These are phyloP conservation scores for Plasmodium sp. DNA, from an alignment of 169 alveolate genomes.

Conservation along the genomic window DNA sequence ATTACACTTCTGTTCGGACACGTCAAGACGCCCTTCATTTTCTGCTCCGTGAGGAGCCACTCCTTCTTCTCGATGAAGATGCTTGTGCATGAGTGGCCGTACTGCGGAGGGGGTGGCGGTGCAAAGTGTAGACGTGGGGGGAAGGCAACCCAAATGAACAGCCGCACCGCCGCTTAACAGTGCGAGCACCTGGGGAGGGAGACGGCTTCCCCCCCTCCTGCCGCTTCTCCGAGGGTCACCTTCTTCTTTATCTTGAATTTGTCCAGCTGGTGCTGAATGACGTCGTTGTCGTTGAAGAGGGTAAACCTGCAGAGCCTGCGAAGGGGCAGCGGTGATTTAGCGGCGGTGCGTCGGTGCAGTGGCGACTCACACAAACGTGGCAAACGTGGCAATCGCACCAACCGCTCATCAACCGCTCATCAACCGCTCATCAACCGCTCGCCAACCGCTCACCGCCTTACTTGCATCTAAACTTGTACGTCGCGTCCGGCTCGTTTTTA, in stretches of 20 bases:
- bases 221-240: background rate
- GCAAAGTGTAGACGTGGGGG: background rate
- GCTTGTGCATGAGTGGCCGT: conserved; percentile 51
- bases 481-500: conserved; percentile 2
- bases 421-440: background rate
- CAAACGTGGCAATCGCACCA: background rate
- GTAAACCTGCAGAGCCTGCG: conserved; percentile 26
- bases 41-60: conserved; percentile 42
- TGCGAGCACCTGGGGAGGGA: background rate
- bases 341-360: background rate
- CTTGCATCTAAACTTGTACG: conserved; percentile 54
- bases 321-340: background rate
- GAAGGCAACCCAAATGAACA: background rate
- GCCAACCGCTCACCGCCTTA: background rate
- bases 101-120: background rate
- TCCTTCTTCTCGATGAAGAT: conserved; percentile 48
- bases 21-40: conserved; percentile 35
- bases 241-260: conserved; percentile 35
- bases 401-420: background rate
- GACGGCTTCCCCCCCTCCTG: background rate
- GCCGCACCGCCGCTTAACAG: background rate
- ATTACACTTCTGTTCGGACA: conserved; percentile 44
- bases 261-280: conserved; percentile 12
- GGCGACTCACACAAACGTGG: background rate
- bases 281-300: conserved; percentile 31